phyloP scores from a whole-genome alignment of 768 basidiomycete species.

The Tephrocybe sp. region DNA sequence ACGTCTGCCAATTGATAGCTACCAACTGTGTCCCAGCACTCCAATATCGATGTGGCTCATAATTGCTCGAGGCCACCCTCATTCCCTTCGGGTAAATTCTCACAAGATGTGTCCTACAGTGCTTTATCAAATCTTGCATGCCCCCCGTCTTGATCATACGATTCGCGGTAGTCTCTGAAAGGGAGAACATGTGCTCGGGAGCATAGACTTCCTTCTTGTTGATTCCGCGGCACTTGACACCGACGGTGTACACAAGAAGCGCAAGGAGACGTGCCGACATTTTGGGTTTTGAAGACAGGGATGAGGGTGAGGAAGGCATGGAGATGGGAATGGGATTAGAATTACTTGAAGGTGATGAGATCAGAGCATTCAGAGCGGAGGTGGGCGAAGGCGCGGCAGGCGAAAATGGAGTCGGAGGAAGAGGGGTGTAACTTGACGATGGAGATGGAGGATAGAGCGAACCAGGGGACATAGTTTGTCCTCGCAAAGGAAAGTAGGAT shows the following conservation, averaged over 20 bases:
- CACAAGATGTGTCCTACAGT: conserved; percentile 83
- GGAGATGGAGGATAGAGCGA: not conserved
- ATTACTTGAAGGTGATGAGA: conserved; percentile 3
- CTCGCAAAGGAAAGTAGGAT: conserved; percentile 1
- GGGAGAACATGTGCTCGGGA: conserved; percentile 86
- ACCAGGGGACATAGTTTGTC: conserved; percentile 1
- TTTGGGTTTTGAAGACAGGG: conserved; percentile 47
- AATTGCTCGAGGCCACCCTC: conserved; percentile 84
- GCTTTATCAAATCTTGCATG: conserved; percentile 67
- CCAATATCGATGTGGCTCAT: conserved; percentile 91
- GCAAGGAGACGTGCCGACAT: conserved; percentile 75
- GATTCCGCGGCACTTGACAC: conserved; percentile 92
- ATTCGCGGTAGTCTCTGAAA: conserved; percentile 84
- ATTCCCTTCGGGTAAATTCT: conserved; percentile 88
- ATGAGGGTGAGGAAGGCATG: conserved; percentile 16
- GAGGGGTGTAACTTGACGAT: not conserved
- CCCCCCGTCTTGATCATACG: conserved; percentile 61
- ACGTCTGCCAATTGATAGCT: conserved; percentile 97
- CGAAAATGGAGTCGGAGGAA: not conserved
- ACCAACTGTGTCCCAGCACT: conserved; percentile 87
- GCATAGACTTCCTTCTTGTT: conserved; percentile 89
- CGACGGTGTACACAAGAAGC: conserved; percentile 94
- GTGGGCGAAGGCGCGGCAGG: conserved; percentile 1
- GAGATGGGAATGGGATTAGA: conserved; percentile 14
- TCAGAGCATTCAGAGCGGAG: not conserved